Evolutionary conservation across 208 protist species (phyloP).

Genomic region (Leishmania guyanensis): DNA sequence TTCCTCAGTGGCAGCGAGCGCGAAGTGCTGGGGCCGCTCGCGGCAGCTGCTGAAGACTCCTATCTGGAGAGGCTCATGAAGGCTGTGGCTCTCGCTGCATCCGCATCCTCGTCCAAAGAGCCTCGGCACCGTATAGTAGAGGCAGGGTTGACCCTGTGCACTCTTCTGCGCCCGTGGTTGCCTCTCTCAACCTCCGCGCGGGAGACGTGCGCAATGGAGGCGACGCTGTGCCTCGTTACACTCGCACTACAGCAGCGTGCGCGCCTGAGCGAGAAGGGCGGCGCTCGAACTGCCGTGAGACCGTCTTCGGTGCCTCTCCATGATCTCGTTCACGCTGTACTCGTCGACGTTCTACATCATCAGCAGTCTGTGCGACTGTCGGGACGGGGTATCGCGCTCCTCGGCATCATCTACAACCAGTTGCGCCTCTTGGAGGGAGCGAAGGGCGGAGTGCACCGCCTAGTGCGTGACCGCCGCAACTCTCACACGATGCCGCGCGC

Average conservation of each 20-base stretch:
- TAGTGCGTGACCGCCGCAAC: background rate
- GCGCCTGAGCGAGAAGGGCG: background rate
- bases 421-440: background rate
- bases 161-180: slow-evolving; percentile 26
- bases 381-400: slow-evolving; percentile 2
- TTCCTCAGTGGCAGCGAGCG: slow-evolving; percentile 4
- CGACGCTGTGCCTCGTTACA: slow-evolving; percentile 3
- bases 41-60: background rate
- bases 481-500: background rate
- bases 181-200: background rate
- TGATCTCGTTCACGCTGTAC: background rate
- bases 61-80: background rate
- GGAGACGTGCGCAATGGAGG: background rate
- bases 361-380: slow-evolving; percentile 19
- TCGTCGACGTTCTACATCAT: slow-evolving; percentile 2
- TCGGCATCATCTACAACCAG: slow-evolving; percentile 9
- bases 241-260: background rate
- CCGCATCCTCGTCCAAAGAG: background rate
- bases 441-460: no score
- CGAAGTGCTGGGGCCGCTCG: background rate
- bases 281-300: no score
- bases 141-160: slow-evolving; percentile 8
- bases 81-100: background rate
- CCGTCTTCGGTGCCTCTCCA: background rate
- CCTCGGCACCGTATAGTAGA: background rate